Evolutionary conservation across 208 protist species (phyloP).

Genomic region (Leishmania mexicana): DNA sequence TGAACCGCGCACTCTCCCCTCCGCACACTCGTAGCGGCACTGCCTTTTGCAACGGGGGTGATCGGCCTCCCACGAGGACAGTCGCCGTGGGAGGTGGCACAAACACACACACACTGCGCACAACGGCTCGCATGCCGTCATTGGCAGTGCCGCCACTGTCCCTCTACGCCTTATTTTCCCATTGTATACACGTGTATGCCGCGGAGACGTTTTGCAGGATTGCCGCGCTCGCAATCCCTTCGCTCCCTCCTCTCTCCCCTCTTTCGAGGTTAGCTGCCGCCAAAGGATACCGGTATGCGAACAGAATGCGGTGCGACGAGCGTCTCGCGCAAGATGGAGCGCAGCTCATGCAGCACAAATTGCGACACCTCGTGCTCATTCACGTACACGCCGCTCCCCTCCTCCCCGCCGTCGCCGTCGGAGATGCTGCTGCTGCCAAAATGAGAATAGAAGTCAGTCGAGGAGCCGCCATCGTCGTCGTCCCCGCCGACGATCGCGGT

Average conservation of each 20-base stretch:
- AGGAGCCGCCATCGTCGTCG: slow-evolving; percentile 27
- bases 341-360: slow-evolving; percentile 75
- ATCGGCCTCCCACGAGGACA: neutral
- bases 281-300: slow-evolving; percentile 45
- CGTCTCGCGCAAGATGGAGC: slow-evolving; percentile 63
- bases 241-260: no score
- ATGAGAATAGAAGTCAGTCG: slow-evolving; percentile 30
- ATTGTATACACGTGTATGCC: neutral
- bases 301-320: slow-evolving; percentile 79
- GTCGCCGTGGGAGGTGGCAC: neutral
- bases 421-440: slow-evolving; percentile 35
- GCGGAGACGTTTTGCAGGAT: neutral
- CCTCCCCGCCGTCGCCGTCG: slow-evolving; percentile 24
- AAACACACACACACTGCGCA: neutral
- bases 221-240: neutral
- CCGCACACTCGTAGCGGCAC: neutral
- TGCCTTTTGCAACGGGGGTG: neutral
- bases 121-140: neutral
- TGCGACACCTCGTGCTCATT: slow-evolving; percentile 72
- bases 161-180: neutral
- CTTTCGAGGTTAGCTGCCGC: neutral
- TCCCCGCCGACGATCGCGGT: slow-evolving; percentile 57
- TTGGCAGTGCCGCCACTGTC: neutral
- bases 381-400: slow-evolving; percentile 46
- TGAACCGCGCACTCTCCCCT: neutral